A percentile compares a stretch with the other conserved stretches of the same genome.
phyloP scores from a whole-genome alignment of 2,329 filamentous ascomycete genomes.

The Xylaria sp. region DNA sequence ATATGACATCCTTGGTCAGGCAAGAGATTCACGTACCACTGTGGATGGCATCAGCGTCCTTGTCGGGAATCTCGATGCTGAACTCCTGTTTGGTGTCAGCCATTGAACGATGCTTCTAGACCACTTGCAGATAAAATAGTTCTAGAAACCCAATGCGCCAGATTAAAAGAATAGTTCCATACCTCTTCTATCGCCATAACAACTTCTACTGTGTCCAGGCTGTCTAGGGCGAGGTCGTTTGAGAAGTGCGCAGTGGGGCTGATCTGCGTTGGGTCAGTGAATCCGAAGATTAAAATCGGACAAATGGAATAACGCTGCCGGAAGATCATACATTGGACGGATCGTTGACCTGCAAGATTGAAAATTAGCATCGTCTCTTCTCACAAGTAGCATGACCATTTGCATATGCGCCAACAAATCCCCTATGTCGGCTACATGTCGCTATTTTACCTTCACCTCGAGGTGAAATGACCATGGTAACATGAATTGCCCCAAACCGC shows the following conservation, averaged over 20 bases:
- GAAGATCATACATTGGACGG: constrained; percentile 65
- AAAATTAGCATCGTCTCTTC: constrained; percentile 39
- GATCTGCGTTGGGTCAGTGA: constrained; percentile 68
- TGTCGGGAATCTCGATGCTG: constrained; percentile 97
- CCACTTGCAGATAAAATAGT: constrained; percentile 18
- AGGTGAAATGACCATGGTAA: neutral
- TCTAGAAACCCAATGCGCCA: constrained; percentile 7
- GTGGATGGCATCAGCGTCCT: constrained; percentile 94
- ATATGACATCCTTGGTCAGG: neutral
- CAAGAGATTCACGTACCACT: constrained; percentile 72
- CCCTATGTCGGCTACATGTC: neutral
- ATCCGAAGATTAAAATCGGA: neutral
- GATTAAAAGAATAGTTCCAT: constrained; percentile 36
- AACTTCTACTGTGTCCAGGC: constrained; percentile 97
- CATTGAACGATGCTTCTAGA: neutral
- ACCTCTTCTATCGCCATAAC: constrained; percentile 99
- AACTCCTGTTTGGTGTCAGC: constrained; percentile 60
- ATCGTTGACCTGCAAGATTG: constrained; percentile 70
- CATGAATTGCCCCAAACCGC: neutral
- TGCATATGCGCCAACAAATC: constrained; percentile 23
- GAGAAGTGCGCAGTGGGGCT: constrained; percentile 87
- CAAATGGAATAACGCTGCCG: neutral
- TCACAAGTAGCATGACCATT: neutral
- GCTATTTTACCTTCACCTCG: neutral
- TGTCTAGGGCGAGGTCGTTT: constrained; percentile 97